A percentile compares a stretch with the other conserved stretches of the same genome.
Conservation (phyloP, 2,329 filamentous ascomycete species). For the Purpureocillium takamizusanense region DNA sequence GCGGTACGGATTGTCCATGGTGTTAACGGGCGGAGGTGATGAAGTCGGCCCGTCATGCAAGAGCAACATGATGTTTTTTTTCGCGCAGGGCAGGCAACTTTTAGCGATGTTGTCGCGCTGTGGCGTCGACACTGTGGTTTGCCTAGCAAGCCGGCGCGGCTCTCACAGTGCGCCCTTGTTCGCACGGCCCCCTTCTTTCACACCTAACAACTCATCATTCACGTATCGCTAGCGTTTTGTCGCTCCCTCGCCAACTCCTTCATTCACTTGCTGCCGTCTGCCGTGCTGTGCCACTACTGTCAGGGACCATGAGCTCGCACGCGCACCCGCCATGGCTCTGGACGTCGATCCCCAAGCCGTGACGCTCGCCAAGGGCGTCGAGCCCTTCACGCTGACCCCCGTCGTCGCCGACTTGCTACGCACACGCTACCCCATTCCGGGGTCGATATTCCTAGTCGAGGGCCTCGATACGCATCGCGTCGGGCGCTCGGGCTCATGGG, state of each 20-base stretch:
- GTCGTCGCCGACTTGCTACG: constrained; percentile 39
- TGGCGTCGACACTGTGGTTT: background rate
- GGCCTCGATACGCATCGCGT: constrained; percentile 28
- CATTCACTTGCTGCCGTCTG: too few species aligned
- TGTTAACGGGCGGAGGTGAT: background rate
- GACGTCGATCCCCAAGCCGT: constrained; percentile 18
- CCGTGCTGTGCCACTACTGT: background rate
- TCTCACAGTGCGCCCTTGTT: too few species aligned
- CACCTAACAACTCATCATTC: too few species aligned
- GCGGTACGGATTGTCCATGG: constrained; percentile 33
- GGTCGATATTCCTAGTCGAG: constrained; percentile 42
- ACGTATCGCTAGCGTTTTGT: too few species aligned
- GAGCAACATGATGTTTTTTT: too few species aligned
- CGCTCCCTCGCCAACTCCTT: too few species aligned
- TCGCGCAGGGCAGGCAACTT: too few species aligned
- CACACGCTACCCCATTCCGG: constrained; percentile 36
- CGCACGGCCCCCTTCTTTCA: too few species aligned
- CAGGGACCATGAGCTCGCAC: background rate
- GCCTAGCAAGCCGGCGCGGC: too few species aligned
- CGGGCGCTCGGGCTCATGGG: constrained; percentile 26
- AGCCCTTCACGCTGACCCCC: constrained; percentile 22
- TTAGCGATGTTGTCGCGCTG: constrained; percentile 15
- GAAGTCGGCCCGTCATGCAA: too few species aligned
- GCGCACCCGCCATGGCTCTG: constrained; percentile 7
- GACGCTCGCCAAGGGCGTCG: constrained; percentile 11